These are phyloP conservation scores for Neurospora sp. DNA, from an alignment of 495 filamentous ascomycete species.

Conservation along the genomic window DNA sequence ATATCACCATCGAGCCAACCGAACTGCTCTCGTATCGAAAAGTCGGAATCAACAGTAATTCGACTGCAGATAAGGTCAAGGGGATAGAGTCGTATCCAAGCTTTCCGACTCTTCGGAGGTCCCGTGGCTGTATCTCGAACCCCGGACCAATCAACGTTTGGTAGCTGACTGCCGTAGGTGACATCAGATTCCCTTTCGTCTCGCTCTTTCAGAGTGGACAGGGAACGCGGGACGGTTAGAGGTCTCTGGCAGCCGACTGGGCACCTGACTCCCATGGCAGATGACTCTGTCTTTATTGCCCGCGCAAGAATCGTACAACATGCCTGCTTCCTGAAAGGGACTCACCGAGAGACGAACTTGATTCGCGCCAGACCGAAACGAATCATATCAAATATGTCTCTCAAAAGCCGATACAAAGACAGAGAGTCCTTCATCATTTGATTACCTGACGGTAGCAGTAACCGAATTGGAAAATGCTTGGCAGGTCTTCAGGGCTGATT, in stretches of 20 bases:
- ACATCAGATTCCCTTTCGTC: background rate
- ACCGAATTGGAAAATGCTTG: background rate
- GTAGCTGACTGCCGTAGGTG: background rate
- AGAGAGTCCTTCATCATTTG: background rate
- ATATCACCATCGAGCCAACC: background rate
- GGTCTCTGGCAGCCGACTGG: background rate
- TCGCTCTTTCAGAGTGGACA: background rate
- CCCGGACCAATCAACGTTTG: background rate
- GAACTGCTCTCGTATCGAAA: background rate
- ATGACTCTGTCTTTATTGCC: background rate
- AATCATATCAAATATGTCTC: background rate
- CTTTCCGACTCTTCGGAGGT: background rate
- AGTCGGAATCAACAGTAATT: background rate
- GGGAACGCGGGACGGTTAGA: background rate
- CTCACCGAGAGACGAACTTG: background rate
- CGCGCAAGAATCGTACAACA: background rate
- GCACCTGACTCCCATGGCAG: background rate
- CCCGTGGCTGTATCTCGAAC: background rate
- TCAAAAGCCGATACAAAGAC: background rate
- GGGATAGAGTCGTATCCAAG: background rate
- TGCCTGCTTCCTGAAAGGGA: background rate
- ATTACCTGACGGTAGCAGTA: background rate
- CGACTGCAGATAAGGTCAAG: background rate
- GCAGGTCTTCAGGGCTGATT: background rate
- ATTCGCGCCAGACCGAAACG: background rate